phyloP scores from a whole-genome alignment of 768 basidiomycete species.

The Sporobolomyces pararoseus region DNA sequence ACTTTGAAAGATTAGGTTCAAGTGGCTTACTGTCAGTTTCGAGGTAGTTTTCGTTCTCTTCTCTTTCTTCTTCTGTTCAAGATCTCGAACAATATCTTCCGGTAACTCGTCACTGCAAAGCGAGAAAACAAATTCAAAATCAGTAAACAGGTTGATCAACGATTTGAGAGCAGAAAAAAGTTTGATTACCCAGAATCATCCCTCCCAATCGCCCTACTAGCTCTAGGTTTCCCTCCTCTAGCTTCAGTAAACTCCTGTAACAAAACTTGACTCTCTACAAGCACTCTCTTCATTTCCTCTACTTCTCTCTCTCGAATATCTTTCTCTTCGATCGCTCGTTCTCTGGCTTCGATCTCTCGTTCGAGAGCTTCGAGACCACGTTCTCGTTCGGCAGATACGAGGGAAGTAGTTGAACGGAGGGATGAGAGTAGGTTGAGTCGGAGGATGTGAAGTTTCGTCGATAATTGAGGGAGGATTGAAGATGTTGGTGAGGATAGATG shows the following conservation, averaged over 20 bases:
- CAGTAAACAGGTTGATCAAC: not conserved
- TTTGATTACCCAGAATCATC: conserved; percentile 3
- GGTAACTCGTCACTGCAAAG: conserved; percentile 8
- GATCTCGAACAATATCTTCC: not conserved
- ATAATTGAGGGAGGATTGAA: not conserved
- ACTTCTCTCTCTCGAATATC: not conserved
- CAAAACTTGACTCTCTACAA: too few relatives aligned
- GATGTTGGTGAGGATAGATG: not conserved
- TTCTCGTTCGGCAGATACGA: not conserved
- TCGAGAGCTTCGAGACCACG: not conserved
- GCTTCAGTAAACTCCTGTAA: too few relatives aligned
- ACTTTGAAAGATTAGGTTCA: too few relatives aligned
- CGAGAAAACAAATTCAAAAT: too few relatives aligned
- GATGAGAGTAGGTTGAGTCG: not conserved
- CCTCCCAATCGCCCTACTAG: not conserved
- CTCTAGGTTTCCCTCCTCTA: conserved; percentile 5
- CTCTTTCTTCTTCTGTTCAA: not conserved
- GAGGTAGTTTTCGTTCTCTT: not conserved
- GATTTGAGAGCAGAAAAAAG: not conserved
- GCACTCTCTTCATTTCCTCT: not conserved
- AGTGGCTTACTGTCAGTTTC: conserved; percentile 1
- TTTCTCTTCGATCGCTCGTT: not conserved
- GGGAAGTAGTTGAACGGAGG: not conserved
- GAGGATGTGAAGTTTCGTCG: not conserved
- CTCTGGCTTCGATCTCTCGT: not conserved